These are phyloP conservation scores for Xylaria nigripes DNA, from an alignment of 495 filamentous ascomycete species.

Conservation along the genomic window DNA sequence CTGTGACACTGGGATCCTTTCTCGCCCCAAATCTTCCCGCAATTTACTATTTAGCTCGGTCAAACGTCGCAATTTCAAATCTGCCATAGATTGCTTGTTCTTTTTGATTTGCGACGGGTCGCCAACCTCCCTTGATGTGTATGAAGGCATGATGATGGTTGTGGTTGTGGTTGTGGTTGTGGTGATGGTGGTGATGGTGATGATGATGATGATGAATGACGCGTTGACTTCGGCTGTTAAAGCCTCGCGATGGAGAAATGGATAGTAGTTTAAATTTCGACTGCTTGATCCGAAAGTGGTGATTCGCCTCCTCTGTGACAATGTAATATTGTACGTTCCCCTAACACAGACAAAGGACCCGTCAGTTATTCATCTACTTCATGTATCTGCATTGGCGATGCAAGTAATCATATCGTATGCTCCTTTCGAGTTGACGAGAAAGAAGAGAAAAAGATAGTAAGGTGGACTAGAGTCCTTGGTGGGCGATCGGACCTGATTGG, in stretches of 20 bases:
- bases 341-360: not conserved
- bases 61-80: slow-evolving; percentile 90
- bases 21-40: slow-evolving; percentile 88
- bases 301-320: not conserved
- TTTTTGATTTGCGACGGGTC: slow-evolving; percentile 70
- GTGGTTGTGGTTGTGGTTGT: slow-evolving; percentile 3
- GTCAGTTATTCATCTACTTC: not conserved
- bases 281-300: not conserved
- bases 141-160: slow-evolving; percentile 42
- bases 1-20: slow-evolving; percentile 90
- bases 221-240: not conserved
- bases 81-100: slow-evolving; percentile 98
- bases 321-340: slow-evolving; percentile 6
- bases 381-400: not conserved
- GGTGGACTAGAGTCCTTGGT: slow-evolving; percentile 2
- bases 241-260: not conserved
- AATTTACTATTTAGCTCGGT: slow-evolving; percentile 93
- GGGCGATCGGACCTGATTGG: not conserved
- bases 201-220: slow-evolving; percentile 19
- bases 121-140: slow-evolving; percentile 49
- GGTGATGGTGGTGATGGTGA: slow-evolving; percentile 11
- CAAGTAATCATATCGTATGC: not conserved
- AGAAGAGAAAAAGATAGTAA: not conserved
- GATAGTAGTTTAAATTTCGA: not conserved
- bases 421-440: not conserved